Base-by-base conservation (phyloP, 208 protist species). In the Spongospora subterranea region DNA sequence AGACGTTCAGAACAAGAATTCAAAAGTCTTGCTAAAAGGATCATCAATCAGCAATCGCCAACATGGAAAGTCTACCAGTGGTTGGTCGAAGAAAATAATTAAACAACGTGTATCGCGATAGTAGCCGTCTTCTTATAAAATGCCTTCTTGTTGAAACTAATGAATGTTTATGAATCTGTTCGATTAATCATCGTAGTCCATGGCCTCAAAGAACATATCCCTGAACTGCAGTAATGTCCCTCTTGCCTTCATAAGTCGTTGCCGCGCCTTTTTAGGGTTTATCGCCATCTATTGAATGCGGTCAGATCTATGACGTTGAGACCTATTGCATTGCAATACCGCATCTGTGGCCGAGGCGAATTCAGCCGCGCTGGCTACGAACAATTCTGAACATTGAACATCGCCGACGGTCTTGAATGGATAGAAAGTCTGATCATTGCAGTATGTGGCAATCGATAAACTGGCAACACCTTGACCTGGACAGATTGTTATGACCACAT, bases 191-290 rank as follows among this genome's bases (percentile, higher is more conserved):
- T 65, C 54, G 54, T 32, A 32, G 20, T 65, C 20, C 54, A 65
- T 65, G 20, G 54, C 54, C 54, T 65, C 54, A 65, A 65, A 65
- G 54, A 65, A 65, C 54, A 65, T 65, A 29, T 65, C 54, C 54
- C 54, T 65, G 54, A 65, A 65, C 54, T 65, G 17, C 54, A 65
- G 54, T 29, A 65, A 29, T 29, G 54, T 65, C 20, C 54, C 20
- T 29, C 29, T 17, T 17, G 54, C 54, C 20, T 65, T 65, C 54
- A 65, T 29, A 17, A 65, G 54, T 17, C 54, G 54, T 29, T 65
- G 54, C 20, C 29, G 54, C 54, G 54, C 17, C 29, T 65, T 65
- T 29, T 32, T 65, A 17, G 54, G 17, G 20, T 65, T 65, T 17
- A 29, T 17, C 54, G 20, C 20, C 54, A 29, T 65, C 29, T 65